phyloP scores from a whole-genome alignment of 805 yeast genomes.

The Wickerhamiella azyma region DNA sequence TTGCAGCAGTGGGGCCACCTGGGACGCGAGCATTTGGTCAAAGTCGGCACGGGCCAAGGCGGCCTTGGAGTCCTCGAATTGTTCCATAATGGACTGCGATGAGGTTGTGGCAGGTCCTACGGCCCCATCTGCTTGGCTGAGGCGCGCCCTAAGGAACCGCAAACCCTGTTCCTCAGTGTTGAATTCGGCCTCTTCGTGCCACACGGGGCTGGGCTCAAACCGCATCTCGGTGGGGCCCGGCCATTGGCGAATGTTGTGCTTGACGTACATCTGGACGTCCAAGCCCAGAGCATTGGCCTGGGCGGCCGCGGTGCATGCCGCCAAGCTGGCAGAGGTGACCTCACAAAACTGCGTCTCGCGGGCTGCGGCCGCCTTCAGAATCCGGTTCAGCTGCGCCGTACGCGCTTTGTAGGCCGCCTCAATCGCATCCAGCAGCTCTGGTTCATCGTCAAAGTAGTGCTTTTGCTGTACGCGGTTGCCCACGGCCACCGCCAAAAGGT shows the following conservation, averaged over 20 bases:
- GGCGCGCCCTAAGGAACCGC: constrained; percentile 25
- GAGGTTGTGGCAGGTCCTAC: constrained; percentile 17
- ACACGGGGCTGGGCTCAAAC: constrained; percentile 77
- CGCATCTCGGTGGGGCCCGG: constrained; percentile 73
- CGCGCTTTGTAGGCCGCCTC: constrained; percentile 77
- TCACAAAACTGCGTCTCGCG: constrained; percentile 43
- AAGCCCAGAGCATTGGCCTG: constrained; percentile 56
- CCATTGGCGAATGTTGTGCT: constrained; percentile 70
- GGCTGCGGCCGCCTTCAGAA: constrained; percentile 46
- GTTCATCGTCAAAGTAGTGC: constrained; percentile 82
- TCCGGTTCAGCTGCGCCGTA: constrained; percentile 53
- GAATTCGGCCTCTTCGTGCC: constrained; percentile 90
- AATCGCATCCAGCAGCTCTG: constrained; percentile 69
- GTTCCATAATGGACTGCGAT: constrained; percentile 14
- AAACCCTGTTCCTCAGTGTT: constrained; percentile 34
- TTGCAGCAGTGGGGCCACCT: constrained; percentile 29
- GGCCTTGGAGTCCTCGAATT: constrained; percentile 29
- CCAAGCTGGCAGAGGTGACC: constrained; percentile 22
- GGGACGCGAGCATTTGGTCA: constrained; percentile 19
- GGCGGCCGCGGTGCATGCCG: constrained; percentile 40
- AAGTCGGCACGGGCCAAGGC: constrained; percentile 20
- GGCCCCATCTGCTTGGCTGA: constrained; percentile 28
- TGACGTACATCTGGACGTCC: constrained; percentile 82
- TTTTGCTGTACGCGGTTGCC: constrained; percentile 90
- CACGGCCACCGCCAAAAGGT: constrained; percentile 63